Base-by-base conservation (phyloP, 768 basidiomycete species). In the Suillus cothurnatus region DNA sequence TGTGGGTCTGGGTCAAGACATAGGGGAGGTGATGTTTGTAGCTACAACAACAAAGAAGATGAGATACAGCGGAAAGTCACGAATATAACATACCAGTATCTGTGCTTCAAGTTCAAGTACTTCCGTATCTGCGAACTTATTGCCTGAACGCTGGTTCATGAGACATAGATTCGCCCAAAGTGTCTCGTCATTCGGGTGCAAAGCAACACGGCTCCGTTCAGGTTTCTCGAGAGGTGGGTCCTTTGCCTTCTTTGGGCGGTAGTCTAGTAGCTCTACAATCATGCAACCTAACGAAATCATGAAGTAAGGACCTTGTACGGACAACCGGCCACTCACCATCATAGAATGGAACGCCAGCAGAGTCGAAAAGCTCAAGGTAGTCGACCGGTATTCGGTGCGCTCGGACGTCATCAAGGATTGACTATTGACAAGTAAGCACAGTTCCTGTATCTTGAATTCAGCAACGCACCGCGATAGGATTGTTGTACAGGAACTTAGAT, bases 311-410 rank as follows among this genome's bases (percentile, higher is more conserved):
- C 65, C 60, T 32, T 57, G 21, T n/a, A 19, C 47, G 41, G n/a
- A 61, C 28, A 32, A 66, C 49, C 45, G 11, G 6, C 53, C 60
- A 78, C 82, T 32, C 65, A 92, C 93, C 93, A 74, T 94, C 91
- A 74, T 94, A 95, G 76, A 93, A 95, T 26, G 91, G 91, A 4
- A 93, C 83, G 64, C 82, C 82, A 4, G 87, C 86, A 26, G 83
- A 77, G 67, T 95, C 90, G 69, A 95, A 93, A 34, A 93, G 77
- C 66, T 93, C 91, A 15, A 94, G 81, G 73, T 92, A 93, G 78
- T 95, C 93, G 36, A 90, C 87, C 15, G 93, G 93, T 81, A 95
- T 94, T 56, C 92, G 84, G 69, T 91, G 86, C 9, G 89, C 88
- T 56, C 91, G 86, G 62, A 95, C 88, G 72, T 95, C 93, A 71